Evolutionary conservation across 148 eudicot genomes (phyloP), one percentile per base, ranked within the genome.

Genomic region (Gaultheria prostrata): DNA sequence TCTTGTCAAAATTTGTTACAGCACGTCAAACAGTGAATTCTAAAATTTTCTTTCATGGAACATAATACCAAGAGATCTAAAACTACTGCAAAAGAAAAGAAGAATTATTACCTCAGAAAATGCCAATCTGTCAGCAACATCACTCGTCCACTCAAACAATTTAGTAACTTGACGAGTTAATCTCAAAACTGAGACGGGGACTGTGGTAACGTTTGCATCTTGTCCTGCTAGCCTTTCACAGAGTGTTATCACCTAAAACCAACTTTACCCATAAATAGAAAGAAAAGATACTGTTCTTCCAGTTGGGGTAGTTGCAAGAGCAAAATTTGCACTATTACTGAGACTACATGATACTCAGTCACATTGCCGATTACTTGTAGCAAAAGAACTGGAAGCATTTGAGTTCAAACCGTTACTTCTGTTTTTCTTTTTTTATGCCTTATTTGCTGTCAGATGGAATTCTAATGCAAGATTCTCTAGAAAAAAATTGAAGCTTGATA

Each of bases 221-320:
- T 97, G 99, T 74, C 98, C 99, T 1, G 98, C 99, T 82, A 97
- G 94, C 92, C 99, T 97, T 89, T 97, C 99, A 79, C 99, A 94
- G 86, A 97, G 87, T n/a, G 99, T 92, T 81, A 97, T 94, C 85
- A 97, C 99, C 99, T 97, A 86, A 61, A 83, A 85, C 50, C 82
- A 89, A 18, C 74, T 86, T 63, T 39, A 77, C 63, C 26, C 46
- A 39, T 76, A 17, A 67, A 74, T 35, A 61, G 39, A 70, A 7
- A 39, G 43, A 80, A 30, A 80, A 43, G 24, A 30, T 6, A 26
- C 1, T 1, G 32, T 15, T 9, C 75, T 80, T 69, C 73, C 33
- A 85, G 15, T 8, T 54, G 11, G 17, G 33, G 59, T 4, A 74
- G 48, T 61, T 18, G 33, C 14, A 61, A 21, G 70, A 59, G 73